Percentiles rank a stretch among this genome's conserved stretches.
These are phyloP conservation scores for Pseudozyma sp. DNA, from an alignment of 1,284 basidiomycete genomes.

Conservation along the genomic window DNA sequence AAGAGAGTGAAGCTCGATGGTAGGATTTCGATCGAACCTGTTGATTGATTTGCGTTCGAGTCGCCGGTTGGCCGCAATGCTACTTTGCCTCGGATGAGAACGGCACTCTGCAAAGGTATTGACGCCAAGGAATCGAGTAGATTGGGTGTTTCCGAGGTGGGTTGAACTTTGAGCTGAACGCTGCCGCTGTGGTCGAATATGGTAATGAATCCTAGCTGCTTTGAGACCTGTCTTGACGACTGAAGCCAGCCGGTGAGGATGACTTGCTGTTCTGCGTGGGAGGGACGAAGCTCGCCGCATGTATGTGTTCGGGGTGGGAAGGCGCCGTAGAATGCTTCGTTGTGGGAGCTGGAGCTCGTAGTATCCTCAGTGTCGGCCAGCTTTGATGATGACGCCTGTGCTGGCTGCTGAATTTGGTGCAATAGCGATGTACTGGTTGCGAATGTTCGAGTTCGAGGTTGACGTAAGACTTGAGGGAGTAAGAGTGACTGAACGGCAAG, in stretches of 20 bases:
- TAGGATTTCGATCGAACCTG: slow-evolving; percentile 83
- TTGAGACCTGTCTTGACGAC: slow-evolving; percentile 77
- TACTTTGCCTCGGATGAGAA: slow-evolving; percentile 46
- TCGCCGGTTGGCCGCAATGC: slow-evolving; percentile 41
- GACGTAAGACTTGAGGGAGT: not conserved
- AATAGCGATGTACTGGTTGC: not conserved
- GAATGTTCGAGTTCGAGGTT: not conserved
- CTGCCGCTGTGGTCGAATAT: slow-evolving; percentile 81
- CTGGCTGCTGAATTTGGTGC: not conserved
- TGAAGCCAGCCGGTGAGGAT: slow-evolving; percentile 83
- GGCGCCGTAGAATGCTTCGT: slow-evolving; percentile 70
- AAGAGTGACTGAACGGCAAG: not conserved
- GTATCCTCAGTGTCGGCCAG: not conserved
- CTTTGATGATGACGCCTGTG: slow-evolving; percentile 3
- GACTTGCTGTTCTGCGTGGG: slow-evolving; percentile 75
- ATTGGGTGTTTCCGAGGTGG: slow-evolving; percentile 14
- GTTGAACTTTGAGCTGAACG: slow-evolving; percentile 75
- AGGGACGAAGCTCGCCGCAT: slow-evolving; percentile 75
- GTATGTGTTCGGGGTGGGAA: slow-evolving; percentile 77
- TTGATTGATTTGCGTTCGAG: slow-evolving; percentile 56
- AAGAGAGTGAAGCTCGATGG: slow-evolving; percentile 79
- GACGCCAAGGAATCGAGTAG: slow-evolving; percentile 74
- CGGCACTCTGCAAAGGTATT: slow-evolving; percentile 52
- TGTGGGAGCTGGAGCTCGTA: not conserved
- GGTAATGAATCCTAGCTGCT: slow-evolving; percentile 80